Base-by-base conservation (phyloP, 139 green algal genomes). In the Deuterostichococcus epilithicus region DNA sequence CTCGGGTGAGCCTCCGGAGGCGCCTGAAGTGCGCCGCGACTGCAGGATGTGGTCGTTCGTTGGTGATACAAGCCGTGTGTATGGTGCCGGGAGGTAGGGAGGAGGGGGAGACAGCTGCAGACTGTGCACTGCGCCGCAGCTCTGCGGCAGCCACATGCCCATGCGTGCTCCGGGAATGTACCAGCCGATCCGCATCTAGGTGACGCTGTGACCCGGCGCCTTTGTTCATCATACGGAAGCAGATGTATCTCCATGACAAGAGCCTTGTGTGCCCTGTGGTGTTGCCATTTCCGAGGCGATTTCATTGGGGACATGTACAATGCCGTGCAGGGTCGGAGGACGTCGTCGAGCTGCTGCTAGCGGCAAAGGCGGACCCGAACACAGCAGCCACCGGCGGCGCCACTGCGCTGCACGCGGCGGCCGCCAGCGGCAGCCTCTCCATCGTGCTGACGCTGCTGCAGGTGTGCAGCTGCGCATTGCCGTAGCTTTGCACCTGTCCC, bases 361-460 rank as follows among this genome's bases (percentile, higher is more conserved):
- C 59, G 1, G 68, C 42, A 1, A 75, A 70, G 0, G 84, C 81
- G 8, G 68, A 84, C 38, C 75, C 78, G 32, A 81, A 81, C 38
- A 45, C 60, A 0, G 42, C 71, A 35, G 84, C 78, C 58, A 42
- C 75, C 13, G 77, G 77, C 20, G 75, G 77, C 28, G 81, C 86
- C 42, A 88, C 84, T 2, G 42, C 80, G 28, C 73, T 88, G 73
- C 84, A 88, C 69, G 78, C 76, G 3, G 84, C 84, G 32, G 84
- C 84, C 33, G 81, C 86, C 72, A 68, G 37, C 8, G 81, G 81
- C 26, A 52, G 75, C 25, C 30, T 67, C 5, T 35, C 76, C 3
- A 34, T 76, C 15, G 75, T 81, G 22, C 28, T 83, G 15, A 33
- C 75, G 37, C 73, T 88, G 39, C 78, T 88, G 6, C 30, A 84